Base-by-base conservation (phyloP, 371 early-diverging fungal genomes). In the Syncephalastrum sp. region DNA sequence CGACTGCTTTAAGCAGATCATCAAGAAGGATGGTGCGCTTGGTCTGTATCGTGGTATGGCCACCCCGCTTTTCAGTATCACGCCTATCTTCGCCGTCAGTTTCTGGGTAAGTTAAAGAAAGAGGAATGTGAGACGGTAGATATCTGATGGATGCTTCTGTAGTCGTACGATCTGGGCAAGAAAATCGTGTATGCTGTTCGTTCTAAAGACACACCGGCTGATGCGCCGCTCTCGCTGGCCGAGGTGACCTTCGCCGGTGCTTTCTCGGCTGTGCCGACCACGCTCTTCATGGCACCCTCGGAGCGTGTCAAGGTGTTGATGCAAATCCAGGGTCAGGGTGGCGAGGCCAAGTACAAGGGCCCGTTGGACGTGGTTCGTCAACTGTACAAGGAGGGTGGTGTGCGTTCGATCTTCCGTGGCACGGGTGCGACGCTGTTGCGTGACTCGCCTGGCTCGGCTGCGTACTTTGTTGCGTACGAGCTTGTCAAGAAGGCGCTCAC, bases 381-480 rank as follows among this genome's bases (percentile, higher is more conserved):
- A 42, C 76, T 93, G 56, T 81, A 87, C 68, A 82, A 86, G 65
- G 86, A 88, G 62, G 90, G 90, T 50, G 96, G 96, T 66, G 55
- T 96, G 43, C 68, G 83, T 42, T 83, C 89, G 47, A 82, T 98
- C 69, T 98, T 90, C 86, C 83, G 93, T 65, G 97, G 98, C 58
- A 93, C 96, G 13, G 87, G 90, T 54, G 97, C 97, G 44, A 97
- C 98, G 4, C 78, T 98, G 27, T 77, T 93, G 59, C 86, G 98
- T 58, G 98, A 98, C 72, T 88, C 87, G 45, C 96, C 97, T 14
- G 98, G 97, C 56, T 90, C 91, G 38, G 96, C 95, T 45, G 96
- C 95, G n/a, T 98, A 95, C 94, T 97, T 87, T 90, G 94, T 91
- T 61, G 93, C 92, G 10, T 98, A 97, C 70, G 99, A 98, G 75